Conservation (phyloP, 2,329 filamentous ascomycete genomes). For the Colletotrichum neosansevieriae region DNA sequence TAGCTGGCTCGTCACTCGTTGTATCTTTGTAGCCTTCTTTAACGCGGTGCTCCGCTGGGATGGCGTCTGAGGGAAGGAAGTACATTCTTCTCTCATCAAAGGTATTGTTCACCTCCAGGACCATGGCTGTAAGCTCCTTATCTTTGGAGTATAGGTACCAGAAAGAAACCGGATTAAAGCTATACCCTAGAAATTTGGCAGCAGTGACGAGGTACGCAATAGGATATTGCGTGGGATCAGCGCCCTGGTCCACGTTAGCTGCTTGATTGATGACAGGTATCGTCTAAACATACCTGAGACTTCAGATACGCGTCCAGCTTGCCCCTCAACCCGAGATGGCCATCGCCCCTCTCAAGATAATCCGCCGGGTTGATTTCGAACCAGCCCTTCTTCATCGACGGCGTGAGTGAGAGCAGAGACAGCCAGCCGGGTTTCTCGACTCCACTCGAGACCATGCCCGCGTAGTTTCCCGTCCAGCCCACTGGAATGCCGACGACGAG, state of each 20-base stretch:
- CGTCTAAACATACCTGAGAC: conserved; percentile 60
- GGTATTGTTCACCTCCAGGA: conserved; percentile 82
- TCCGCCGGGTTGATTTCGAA: conserved; percentile 70
- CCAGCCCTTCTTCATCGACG: conserved; percentile 56
- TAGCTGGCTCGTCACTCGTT: conserved; percentile 37
- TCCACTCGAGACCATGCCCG: conserved; percentile 66
- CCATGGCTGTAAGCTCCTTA: conserved; percentile 70
- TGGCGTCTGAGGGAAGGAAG: conserved; percentile 61
- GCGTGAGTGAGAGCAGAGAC: conserved; percentile 48
- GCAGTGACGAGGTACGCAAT: conserved; percentile 79
- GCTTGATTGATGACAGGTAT: not conserved
- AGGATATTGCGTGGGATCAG: conserved; percentile 71
- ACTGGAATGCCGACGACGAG: conserved; percentile 77
- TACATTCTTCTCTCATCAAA: conserved; percentile 80
- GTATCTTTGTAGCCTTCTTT: conserved; percentile 2
- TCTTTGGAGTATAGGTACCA: conserved; percentile 79
- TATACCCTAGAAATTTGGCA: conserved; percentile 75
- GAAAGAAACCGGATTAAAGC: conserved; percentile 82
- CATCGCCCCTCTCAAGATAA: conserved; percentile 69
- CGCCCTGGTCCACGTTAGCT: conserved; percentile 56
- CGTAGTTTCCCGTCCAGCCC: conserved; percentile 67
- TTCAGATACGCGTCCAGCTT: conserved; percentile 73
- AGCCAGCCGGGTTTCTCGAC: conserved; percentile 41
- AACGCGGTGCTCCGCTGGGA: conserved; percentile 40
- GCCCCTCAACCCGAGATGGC: conserved; percentile 66